Percentiles rank a stretch among this genome's conserved stretches.
These are phyloP conservation scores for Euphorbia tirucalli DNA, from an alignment of 345 rosid genomes.

Conservation along the genomic window DNA sequence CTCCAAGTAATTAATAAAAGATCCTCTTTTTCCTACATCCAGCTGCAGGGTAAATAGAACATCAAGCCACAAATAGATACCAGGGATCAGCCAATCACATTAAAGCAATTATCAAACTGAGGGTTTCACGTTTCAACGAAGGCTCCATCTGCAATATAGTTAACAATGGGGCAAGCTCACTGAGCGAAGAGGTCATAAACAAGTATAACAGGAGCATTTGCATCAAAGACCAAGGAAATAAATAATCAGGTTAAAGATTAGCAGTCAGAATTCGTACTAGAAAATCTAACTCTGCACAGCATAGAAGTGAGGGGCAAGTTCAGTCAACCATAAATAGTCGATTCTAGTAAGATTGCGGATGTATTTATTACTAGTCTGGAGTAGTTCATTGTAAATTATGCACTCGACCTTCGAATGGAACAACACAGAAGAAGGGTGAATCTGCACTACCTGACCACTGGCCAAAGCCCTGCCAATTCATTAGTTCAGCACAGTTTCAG, in stretches of 20 bases:
- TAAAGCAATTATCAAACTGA: too few relatives aligned
- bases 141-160: too few relatives aligned
- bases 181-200: not conserved
- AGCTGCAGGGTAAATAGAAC: too few relatives aligned
- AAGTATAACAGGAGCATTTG: not conserved
- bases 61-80: too few relatives aligned
- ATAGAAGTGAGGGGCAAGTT: conserved; percentile 85
- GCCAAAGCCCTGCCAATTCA: conserved; percentile 72
- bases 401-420: conserved; percentile 72
- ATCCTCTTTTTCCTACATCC: too few relatives aligned
- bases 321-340: conserved; percentile 80
- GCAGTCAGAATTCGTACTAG: conserved; percentile 16
- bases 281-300: conserved; percentile 42
- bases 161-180: too few relatives aligned
- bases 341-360: conserved; percentile 70
- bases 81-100: too few relatives aligned
- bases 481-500: conserved; percentile 14
- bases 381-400: conserved; percentile 71
- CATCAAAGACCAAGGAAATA: conserved; percentile 4
- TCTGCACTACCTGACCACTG: conserved; percentile 74
- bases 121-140: too few relatives aligned
- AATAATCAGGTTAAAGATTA: not conserved
- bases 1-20: too few relatives aligned
- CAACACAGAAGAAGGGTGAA: conserved; percentile 86
- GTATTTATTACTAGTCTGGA: conserved; percentile 77